Evolutionary conservation across 2,329 filamentous ascomycete species (phyloP), one percentile per base, ranked within the genome.

Genomic region (Fusarium sp.): DNA sequence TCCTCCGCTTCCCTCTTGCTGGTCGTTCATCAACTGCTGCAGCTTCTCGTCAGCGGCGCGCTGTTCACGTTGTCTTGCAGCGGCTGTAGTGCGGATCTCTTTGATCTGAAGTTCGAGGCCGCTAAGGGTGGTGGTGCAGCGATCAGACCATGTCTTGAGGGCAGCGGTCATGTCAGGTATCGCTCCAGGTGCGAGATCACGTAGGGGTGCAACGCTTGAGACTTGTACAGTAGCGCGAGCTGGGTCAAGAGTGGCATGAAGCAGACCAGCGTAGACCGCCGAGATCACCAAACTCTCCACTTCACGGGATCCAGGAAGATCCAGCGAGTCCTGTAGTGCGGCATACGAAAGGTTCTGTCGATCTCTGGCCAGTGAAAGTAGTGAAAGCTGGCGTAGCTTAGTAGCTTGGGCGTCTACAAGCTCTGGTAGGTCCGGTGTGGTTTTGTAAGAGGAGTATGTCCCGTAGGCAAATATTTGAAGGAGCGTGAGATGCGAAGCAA

Each of bases 381-480:
- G 88, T 20, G 94, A 93, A 38, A 99, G 91, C 76, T 97, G 93
- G 55, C 93, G 92, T 42, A 99, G 91, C 82, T 99, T 99, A 68
- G 90, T 86, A 42, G 85, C 82, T 82, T 99, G 96, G 55, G 87
- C 83, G 1, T 88, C 85, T 76, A 86, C 91, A 49, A 99, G 88
- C 9, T 84, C 66, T 4, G 95, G 96, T 4, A 97, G 89, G 67
- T 73, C 72, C 20, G 78, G 56, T n/a, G 80, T 77, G 26, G 67
- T 65, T 23, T 71, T 76, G 83, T 97, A 97, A 72, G 91, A 88
- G 62, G 87, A 83, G 84, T 93, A 97, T 62, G 93, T 97, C 64
- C 95, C 96, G 85, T 96, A 93, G 62, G 94, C 92, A 81, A 99
- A 99, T 74, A 97, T 90, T 79, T 94, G 87, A 44, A 99, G 90